These are phyloP conservation scores for Ramichloridium luteum DNA, from an alignment of 2,329 filamentous ascomycete species.

Conservation along the genomic window DNA sequence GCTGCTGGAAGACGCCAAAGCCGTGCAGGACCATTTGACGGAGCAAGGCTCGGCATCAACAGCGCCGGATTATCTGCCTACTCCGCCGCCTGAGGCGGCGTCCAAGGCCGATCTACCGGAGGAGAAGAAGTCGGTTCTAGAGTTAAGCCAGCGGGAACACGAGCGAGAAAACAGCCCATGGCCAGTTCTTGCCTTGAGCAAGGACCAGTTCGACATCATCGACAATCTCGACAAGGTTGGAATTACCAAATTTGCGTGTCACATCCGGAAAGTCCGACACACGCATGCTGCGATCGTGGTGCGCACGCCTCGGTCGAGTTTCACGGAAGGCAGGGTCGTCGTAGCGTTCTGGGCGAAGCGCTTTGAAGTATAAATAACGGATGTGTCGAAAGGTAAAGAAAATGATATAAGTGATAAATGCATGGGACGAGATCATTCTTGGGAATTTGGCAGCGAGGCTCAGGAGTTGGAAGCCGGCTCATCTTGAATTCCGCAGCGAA, in stretches of 20 bases:
- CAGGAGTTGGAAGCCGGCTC: too few relatives aligned
- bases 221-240: slow-evolving; percentile 55
- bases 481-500: too few relatives aligned
- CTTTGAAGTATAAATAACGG: slow-evolving; percentile 49
- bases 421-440: too few relatives aligned
- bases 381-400: too few relatives aligned
- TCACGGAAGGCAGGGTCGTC: slow-evolving; percentile 66
- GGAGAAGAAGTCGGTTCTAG: slow-evolving; percentile 2
- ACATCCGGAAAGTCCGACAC: slow-evolving; percentile 66
- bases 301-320: slow-evolving; percentile 52
- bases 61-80: slow-evolving; percentile 54
- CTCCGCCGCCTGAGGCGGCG: slow-evolving; percentile 24
- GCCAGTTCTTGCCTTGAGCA: slow-evolving; percentile 64
- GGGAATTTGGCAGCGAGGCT: too few relatives aligned
- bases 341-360: slow-evolving; percentile 68
- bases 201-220: slow-evolving; percentile 77
- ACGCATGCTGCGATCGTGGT: slow-evolving; percentile 87
- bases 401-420: too few relatives aligned
- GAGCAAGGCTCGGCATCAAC: slow-evolving; percentile 60
- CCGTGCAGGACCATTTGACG: slow-evolving; percentile 64
- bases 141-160: slow-evolving; percentile 13
- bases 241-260: slow-evolving; percentile 49
- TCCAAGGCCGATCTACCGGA: neutral
- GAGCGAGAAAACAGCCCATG: slow-evolving; percentile 22
- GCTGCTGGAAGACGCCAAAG: slow-evolving; percentile 60